Evolutionary conservation across 352 stramenopile genomes (phyloP).

Genomic region (Phytophthora quininea): DNA sequence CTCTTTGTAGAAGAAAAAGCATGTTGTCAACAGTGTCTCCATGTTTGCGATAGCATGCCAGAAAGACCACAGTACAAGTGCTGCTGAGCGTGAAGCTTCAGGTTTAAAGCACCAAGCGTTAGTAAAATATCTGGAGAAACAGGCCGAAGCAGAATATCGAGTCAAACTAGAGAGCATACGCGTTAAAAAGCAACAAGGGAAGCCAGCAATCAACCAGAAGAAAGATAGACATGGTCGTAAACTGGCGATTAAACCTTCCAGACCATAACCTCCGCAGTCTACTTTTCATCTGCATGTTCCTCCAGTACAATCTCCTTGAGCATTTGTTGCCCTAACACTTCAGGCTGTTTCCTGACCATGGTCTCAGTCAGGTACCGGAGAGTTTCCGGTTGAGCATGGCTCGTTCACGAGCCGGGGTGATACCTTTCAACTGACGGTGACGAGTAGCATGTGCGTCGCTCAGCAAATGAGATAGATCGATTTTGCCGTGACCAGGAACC

Average conservation of each 20-base stretch:
- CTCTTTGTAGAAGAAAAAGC: conserved; percentile 55
- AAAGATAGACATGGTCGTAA: no score
- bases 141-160: conserved; percentile 61
- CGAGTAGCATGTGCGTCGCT: conserved; percentile 54
- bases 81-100: conserved; percentile 16
- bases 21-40: conserved; percentile 50
- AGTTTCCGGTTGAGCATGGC: conserved; percentile 59
- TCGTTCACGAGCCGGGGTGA: conserved; percentile 31
- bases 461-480: conserved; percentile 61
- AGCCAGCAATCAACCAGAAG: background rate
- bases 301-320: conserved; percentile 47
- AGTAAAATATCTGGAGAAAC: conserved; percentile 52
- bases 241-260: background rate
- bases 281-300: conserved; percentile 49
- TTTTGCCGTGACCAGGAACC: conserved; percentile 48
- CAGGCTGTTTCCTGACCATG: conserved; percentile 52
- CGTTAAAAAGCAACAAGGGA: conserved; percentile 42
- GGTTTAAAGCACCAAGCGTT: conserved; percentile 28
- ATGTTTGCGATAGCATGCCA: conserved; percentile 19
- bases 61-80: conserved; percentile 12
- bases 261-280: background rate
- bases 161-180: conserved; percentile 53
- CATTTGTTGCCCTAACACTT: conserved; percentile 18
- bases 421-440: conserved; percentile 43
- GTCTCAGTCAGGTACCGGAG: conserved; percentile 59